A percentile compares a stretch with the other conserved stretches of the same genome.
Evolutionary conservation across 2,329 filamentous ascomycete genomes (phyloP).

Genomic region (Xylaria arbuscula): DNA sequence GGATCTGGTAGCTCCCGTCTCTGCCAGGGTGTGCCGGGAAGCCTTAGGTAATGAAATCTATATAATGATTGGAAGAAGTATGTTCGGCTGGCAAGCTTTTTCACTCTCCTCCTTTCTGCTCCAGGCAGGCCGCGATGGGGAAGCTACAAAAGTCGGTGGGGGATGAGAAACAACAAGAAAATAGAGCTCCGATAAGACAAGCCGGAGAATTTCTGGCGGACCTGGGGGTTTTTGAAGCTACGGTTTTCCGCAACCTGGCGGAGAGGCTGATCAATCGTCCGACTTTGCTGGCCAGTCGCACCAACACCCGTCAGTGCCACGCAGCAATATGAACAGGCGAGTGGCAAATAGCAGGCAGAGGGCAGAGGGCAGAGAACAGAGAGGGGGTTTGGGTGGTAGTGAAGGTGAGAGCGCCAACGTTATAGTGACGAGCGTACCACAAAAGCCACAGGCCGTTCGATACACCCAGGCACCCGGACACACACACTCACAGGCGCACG

Average conservation of each 20-base stretch:
- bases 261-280: conserved; percentile 24
- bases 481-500: conserved; percentile 7
- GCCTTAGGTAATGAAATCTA: conserved; percentile 30
- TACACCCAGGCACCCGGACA: conserved; percentile 14
- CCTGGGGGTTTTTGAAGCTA: conserved; percentile 16
- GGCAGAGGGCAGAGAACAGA: conserved; percentile 9
- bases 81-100: not conserved
- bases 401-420: conserved; percentile 23
- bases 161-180: conserved; percentile 30
- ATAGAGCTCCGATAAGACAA: conserved; percentile 23
- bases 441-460: conserved; percentile 19
- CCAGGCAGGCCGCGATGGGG: conserved; percentile 11
- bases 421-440: conserved; percentile 23
- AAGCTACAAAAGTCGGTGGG: conserved; percentile 32
- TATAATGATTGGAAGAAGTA: conserved; percentile 19
- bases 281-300: conserved; percentile 17
- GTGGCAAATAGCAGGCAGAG: conserved; percentile 14
- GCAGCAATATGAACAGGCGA: conserved; percentile 22
- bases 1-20: conserved; percentile 34
- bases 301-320: conserved; percentile 14
- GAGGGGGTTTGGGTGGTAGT: not conserved
- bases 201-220: conserved; percentile 29
- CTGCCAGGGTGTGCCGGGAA: conserved; percentile 9
- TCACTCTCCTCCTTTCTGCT: not conserved
- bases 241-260: conserved; percentile 1